Evolutionary conservation across 305 asterid genomes (phyloP).

Genomic region (Striga hermonthica): DNA sequence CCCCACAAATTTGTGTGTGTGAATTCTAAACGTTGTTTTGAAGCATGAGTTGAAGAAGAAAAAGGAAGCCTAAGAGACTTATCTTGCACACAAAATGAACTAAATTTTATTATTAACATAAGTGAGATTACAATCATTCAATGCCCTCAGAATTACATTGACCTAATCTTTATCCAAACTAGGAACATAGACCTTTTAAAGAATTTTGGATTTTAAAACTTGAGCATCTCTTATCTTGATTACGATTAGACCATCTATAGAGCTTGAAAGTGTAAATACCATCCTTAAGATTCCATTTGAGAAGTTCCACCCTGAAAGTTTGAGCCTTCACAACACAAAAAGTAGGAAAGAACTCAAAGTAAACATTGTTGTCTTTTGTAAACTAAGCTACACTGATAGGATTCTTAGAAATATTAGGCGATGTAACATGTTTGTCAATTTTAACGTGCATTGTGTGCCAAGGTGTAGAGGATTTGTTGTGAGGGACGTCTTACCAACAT

Average conservation of each 20-base stretch:
- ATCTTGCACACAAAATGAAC: neutral
- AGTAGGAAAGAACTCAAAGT: neutral
- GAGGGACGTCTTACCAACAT: no score
- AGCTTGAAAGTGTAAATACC: no score
- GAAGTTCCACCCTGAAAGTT: neutral
- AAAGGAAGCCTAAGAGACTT: neutral
- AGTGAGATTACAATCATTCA: neutral
- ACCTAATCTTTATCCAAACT: neutral
- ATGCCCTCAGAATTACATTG: neutral
- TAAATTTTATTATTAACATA: neutral
- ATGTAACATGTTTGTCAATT: neutral
- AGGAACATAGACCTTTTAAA: neutral
- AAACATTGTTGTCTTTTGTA: neutral
- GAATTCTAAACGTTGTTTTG: neutral
- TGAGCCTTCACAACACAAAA: neutral
- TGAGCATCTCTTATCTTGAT: neutral
- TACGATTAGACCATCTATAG: no score
- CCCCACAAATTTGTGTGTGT: neutral
- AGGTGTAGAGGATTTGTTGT: neutral
- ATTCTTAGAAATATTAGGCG: neutral
- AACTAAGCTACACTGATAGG: neutral
- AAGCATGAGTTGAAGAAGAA: neutral
- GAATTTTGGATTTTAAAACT: no score
- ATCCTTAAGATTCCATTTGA: neutral
- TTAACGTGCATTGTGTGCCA: no score